A percentile compares a stretch with the other conserved stretches of the same genome.
Conservation (phyloP, 129 eudicot species). For the Heracleum sosnowskyi region DNA sequence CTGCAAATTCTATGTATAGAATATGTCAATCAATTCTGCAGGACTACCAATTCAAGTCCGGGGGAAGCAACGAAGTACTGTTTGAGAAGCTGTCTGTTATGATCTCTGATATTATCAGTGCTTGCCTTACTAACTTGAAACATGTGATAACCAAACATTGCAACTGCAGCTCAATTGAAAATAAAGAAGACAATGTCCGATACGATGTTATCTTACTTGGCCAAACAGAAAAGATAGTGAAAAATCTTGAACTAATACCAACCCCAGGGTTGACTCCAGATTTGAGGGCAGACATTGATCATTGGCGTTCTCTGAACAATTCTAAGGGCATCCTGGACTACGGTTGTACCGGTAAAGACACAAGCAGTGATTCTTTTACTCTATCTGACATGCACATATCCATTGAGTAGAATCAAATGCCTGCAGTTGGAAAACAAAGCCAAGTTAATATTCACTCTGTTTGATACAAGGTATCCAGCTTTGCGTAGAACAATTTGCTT, state of each 20-base stretch:
- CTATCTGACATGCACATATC: conserved; percentile 34
- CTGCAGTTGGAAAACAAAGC: neutral
- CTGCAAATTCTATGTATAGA: conserved; percentile 72
- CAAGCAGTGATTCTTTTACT: conserved; percentile 16
- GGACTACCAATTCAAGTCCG: conserved; percentile 6
- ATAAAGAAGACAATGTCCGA: conserved; percentile 46
- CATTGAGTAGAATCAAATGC: conserved; percentile 22
- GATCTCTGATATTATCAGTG: conserved; percentile 45
- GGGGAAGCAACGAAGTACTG: conserved; percentile 19
- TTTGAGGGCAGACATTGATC: conserved; percentile 37
- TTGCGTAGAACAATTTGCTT: too few species aligned
- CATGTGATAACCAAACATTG: conserved; percentile 47
- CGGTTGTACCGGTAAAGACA: neutral
- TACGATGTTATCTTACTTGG: conserved; percentile 55
- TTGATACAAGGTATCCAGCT: neutral
- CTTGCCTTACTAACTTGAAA: conserved; percentile 57
- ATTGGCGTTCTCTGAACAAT: conserved; percentile 43
- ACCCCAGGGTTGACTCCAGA: conserved; percentile 37
- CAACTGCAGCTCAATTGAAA: conserved; percentile 47
- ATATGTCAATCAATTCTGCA: conserved; percentile 41
- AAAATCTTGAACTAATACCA: conserved; percentile 29
- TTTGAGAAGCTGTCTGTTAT: conserved; percentile 33
- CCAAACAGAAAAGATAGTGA: conserved; percentile 40
- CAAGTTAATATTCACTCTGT: neutral
- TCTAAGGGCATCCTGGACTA: conserved; percentile 14